Conservation (phyloP, 331 rosid genomes). For the Telfairia occidentalis region DNA sequence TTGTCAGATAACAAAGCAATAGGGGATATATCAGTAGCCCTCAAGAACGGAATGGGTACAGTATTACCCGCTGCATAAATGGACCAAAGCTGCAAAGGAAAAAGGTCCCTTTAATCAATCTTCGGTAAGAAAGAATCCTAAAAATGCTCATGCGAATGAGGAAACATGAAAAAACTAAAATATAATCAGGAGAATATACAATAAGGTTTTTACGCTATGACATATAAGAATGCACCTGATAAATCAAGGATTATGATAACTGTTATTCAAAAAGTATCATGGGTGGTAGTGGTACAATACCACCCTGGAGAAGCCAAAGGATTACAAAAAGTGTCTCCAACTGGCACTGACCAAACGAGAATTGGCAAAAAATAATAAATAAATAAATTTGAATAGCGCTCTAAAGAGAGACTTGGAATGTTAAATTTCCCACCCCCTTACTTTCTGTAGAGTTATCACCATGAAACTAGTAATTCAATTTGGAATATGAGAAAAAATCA, state of each 20-base stretch:
- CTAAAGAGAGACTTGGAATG: neutral
- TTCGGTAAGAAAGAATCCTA: neutral
- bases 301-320: neutral
- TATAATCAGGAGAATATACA: neutral
- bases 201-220: too few species aligned
- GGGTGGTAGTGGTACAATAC: neutral
- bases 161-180: neutral
- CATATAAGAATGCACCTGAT: neutral
- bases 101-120: constrained; percentile 5
- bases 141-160: neutral
- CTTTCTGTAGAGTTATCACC: neutral
- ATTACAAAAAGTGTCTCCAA: neutral
- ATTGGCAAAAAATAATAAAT: neutral
- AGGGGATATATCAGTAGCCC: constrained; percentile 97
- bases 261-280: neutral
- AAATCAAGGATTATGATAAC: neutral
- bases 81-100: constrained; percentile 77
- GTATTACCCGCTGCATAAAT: constrained; percentile 98
- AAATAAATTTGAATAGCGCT: neutral
- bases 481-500: neutral
- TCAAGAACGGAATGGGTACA: constrained; percentile 92
- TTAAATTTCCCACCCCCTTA: neutral
- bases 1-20: constrained; percentile 91
- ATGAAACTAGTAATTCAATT: neutral
- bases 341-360: neutral